Evolutionary conservation across 108 stramenopile genomes (phyloP).

Genomic region (Schizochytrium sp.): DNA sequence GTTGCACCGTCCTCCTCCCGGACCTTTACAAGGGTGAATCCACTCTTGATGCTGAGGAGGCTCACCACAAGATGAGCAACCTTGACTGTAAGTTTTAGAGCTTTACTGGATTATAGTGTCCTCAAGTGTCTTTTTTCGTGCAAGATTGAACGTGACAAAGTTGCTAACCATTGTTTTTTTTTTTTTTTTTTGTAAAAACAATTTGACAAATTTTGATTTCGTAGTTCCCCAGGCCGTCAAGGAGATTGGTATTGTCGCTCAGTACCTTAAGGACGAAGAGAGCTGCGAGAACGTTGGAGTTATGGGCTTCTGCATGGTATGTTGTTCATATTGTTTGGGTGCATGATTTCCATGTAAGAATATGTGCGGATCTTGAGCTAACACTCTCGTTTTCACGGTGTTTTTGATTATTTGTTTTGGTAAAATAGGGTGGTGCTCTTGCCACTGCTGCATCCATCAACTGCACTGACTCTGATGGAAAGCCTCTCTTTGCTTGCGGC

Average conservation of each 20-base stretch:
- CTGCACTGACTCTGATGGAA: constrained; percentile 19
- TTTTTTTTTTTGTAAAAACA: no score
- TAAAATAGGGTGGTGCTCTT: constrained; percentile 64
- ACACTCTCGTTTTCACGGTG: no score
- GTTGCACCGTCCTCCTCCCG: constrained; percentile 61
- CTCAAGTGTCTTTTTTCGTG: no score
- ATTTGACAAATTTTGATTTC: background rate
- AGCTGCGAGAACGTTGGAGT: constrained; percentile 62
- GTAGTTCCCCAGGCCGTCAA: constrained; percentile 63
- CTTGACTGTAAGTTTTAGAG: constrained; percentile 62
- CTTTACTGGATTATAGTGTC: no score
- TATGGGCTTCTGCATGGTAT: constrained; percentile 69
- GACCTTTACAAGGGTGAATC: constrained; percentile 70
- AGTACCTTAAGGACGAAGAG: constrained; percentile 52
- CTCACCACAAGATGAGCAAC: constrained; percentile 68
- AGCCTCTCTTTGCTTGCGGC: constrained; percentile 53
- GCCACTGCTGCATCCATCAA: constrained; percentile 33
- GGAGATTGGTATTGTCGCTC: constrained; percentile 58
- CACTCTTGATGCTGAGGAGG: constrained; percentile 67
- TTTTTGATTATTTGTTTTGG: background rate
- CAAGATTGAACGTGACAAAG: no score
- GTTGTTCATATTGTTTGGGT: background rate
- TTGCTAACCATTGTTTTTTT: no score
- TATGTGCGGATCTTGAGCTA: no score
- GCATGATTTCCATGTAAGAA: no score